These are phyloP conservation scores for Amoebophrya sp. DNA, from an alignment of 169 alveolate species.

Conservation along the genomic window DNA sequence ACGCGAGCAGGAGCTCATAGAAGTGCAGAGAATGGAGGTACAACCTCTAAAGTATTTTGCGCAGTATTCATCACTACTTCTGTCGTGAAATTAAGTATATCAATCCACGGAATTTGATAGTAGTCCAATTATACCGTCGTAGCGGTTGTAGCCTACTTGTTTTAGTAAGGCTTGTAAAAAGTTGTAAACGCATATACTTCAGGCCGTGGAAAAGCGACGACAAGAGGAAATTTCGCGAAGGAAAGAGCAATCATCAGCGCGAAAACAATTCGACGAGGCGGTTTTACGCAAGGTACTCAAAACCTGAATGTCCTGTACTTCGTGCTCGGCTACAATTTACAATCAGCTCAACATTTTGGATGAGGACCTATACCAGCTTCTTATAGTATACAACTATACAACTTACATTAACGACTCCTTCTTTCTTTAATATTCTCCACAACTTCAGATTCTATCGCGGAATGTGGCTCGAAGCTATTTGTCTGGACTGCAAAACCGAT, in stretches of 20 bases:
- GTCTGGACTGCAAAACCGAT: conserved; percentile 16
- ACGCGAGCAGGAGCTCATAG: conserved; percentile 64
- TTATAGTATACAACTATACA: no score
- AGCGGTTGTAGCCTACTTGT: no score
- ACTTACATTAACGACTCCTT: background rate
- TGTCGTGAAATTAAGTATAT: background rate
- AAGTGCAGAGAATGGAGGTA: conserved; percentile 68
- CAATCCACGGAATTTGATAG: background rate
- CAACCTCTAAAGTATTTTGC: background rate
- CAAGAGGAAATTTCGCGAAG: background rate
- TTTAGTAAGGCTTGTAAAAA: no score
- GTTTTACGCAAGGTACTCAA: background rate
- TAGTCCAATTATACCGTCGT: no score
- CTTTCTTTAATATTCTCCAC: background rate
- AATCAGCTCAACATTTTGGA: no score
- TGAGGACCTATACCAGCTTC: no score
- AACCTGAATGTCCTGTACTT: no score
- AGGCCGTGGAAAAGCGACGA: background rate
- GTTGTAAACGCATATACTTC: background rate
- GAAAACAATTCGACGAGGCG: conserved; percentile 11
- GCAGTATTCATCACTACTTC: background rate
- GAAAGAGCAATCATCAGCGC: background rate
- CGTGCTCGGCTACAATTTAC: no score
- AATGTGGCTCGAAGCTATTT: conserved; percentile 1
- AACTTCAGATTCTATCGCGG: background rate